These are phyloP conservation scores for Citrus glauca DNA, from an alignment of 345 rosid species.

Conservation along the genomic window DNA sequence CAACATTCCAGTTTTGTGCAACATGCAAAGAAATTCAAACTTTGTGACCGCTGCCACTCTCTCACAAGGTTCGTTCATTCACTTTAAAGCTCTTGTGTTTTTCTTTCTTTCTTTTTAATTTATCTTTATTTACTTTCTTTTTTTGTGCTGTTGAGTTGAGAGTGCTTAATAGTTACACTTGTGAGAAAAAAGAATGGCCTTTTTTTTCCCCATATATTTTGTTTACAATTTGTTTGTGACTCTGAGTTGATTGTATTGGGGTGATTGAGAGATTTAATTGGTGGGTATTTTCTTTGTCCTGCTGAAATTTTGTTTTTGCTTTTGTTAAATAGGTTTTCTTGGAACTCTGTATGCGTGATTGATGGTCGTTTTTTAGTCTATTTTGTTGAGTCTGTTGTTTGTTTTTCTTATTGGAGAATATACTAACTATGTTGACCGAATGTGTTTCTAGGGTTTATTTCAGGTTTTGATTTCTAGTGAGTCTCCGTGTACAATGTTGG, in stretches of 20 bases:
- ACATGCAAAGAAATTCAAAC: slow-evolving; percentile 18
- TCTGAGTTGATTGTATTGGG: background rate
- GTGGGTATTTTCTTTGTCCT: background rate
- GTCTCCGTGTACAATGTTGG: slow-evolving; percentile 34
- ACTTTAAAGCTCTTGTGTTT: too few species aligned
- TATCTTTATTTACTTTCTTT: background rate
- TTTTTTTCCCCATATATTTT: background rate
- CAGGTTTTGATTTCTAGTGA: slow-evolving; percentile 14
- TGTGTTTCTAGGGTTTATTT: slow-evolving; percentile 18
- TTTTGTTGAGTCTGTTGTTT: background rate
- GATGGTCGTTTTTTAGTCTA: background rate
- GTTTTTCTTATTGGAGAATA: background rate
- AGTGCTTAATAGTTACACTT: background rate
- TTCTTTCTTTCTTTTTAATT: background rate
- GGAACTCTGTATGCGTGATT: background rate
- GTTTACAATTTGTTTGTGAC: background rate
- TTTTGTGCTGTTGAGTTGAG: background rate
- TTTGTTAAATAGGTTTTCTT: background rate
- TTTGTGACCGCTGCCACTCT: background rate
- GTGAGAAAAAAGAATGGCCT: background rate
- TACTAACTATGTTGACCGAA: background rate
- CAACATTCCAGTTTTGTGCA: slow-evolving; percentile 2
- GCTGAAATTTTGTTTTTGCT: slow-evolving; percentile 10
- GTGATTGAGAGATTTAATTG: slow-evolving; percentile 11
- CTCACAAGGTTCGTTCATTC: slow-evolving; percentile 19